Base-by-base conservation (phyloP, 2,329 filamentous ascomycete species). In the Cladosporium austrohemisphaericum region DNA sequence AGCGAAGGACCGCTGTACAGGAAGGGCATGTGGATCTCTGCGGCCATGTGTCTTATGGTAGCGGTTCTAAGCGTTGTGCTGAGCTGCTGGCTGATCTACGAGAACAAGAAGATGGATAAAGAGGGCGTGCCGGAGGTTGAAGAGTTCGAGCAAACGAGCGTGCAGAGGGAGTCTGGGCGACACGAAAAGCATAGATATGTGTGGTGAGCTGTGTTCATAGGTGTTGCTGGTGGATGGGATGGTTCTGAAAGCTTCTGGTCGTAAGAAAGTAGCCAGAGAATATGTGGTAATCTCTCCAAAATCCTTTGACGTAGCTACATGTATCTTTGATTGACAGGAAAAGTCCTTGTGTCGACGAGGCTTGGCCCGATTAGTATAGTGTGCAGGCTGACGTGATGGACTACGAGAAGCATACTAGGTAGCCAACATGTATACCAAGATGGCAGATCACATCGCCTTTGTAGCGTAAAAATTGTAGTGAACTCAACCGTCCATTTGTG, bases 1-100 rank as follows among this genome's bases (percentile, higher is more conserved):
- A 61, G 51, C 5, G 72, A 78, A 36, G 66, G 63, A 9, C 76
- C 77, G 9, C 67, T 69, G 4, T 77, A 71, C 52, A 59, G 71
- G 1, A 80, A 77, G 2, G 83, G 84, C 0, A 77, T 77, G 66
- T 71, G 71, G 49, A 76, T 84, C 3, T 85, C 83, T 55, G 77
- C 82, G 0, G 75, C 71, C 0, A 79, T 86, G 33, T 84, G 83
- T 65, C 64, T 85, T 5, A 68, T 85, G 35, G 82, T 81, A 0
- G 77, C 73, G 0, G 51, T 75, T 0, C 61, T 86, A 5, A 80
- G 80, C 0, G 55, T 83, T 0, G 47, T 68, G 1, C 61, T 85
- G 32, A 73, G 82, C 5, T 68, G 70, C 5, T 64, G 84, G 18
- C 69, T 86, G 16, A 71, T 71, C 11, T 75, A 72, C 65, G 78